Base-by-base conservation (phyloP, 73 alveolate genomes). In the Symbiodinium natans region DNA sequence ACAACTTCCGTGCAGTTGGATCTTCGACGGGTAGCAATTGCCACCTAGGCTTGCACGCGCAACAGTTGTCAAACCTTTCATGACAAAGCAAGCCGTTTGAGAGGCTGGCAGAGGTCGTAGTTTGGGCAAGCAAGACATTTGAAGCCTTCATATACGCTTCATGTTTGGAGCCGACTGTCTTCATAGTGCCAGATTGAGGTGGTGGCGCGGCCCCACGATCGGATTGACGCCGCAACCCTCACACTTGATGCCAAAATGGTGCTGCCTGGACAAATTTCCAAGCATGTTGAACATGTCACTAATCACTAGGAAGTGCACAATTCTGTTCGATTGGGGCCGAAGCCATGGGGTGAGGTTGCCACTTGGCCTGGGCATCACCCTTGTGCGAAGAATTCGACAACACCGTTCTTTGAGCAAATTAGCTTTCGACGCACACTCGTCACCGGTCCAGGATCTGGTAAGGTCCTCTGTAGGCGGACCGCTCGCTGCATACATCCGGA, bases 181-280 rank as follows among this genome's bases (percentile, higher is more conserved):
- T 25, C 29, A 25, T 10, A 17, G 34, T 63, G 29, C 80, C 80
- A 63, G 31, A 17, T 34, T 17, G 38, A 36, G 80, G 80, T 27
- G 80, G 38, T 13, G 80, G 36, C 95, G 95, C 39, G 95, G 95
- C 52, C 95, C 95, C 34, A 63, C 86, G 63, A 88, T 88, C n/a
- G 95, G 95, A 63, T 43, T 31, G 34, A 80, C 94, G 8, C 94
- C 86, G 74, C 95, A 88, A 23, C 86, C 86, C 80, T 77, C 34
- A 41, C 95, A 88, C 33, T 41, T 23, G 86, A 77, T 63, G 21
- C 95, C 95, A 29, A 83, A 38, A 36, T 88, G 86, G 31, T 56
- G 95, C 43, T 88, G 95, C 95, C 95, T 63, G 39, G 23, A 48
- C n/a, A n/a, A n/a, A n/a, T n/a, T n/a, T n/a, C n/a, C n/a, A n/a